Evolutionary conservation across 1,139 yeast species (phyloP).

Genomic region (Diutina pseudorugosa): DNA sequence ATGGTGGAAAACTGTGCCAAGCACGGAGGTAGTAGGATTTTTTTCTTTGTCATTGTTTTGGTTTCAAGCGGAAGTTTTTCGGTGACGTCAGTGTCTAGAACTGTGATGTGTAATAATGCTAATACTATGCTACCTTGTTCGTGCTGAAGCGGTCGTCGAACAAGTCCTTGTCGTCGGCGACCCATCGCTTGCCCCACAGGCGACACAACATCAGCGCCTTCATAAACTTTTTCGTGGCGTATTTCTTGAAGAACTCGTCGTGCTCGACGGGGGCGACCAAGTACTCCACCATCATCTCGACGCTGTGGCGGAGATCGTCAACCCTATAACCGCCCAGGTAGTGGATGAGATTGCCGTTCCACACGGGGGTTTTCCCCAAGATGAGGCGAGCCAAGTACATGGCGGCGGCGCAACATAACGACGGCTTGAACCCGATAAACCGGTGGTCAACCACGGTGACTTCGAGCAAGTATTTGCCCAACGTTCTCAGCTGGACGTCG

Average conservation of each 20-base stretch:
- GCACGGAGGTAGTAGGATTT: too few relatives aligned
- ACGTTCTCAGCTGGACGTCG: slow-evolving; percentile 83
- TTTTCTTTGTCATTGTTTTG: neutral
- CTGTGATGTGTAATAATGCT: neutral
- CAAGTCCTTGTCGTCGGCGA: slow-evolving; percentile 10
- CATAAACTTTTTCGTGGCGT: slow-evolving; percentile 84
- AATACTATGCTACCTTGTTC: slow-evolving; percentile 2
- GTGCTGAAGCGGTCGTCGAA: slow-evolving; percentile 2
- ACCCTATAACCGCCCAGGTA: slow-evolving; percentile 88
- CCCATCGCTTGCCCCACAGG: slow-evolving; percentile 73
- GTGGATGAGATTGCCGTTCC: slow-evolving; percentile 78
- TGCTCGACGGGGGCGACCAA: slow-evolving; percentile 77
- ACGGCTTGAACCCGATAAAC: slow-evolving; percentile 69
- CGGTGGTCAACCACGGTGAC: slow-evolving; percentile 71
- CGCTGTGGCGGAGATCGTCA: slow-evolving; percentile 57
- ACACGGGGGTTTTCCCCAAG: slow-evolving; percentile 55
- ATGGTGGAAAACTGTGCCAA: too few relatives aligned
- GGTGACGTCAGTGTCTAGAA: neutral
- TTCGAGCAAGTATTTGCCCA: slow-evolving; percentile 83
- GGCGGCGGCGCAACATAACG: slow-evolving; percentile 82
- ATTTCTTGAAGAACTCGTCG: slow-evolving; percentile 89
- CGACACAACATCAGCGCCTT: slow-evolving; percentile 82
- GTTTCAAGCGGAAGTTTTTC: neutral
- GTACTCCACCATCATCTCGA: slow-evolving; percentile 66
- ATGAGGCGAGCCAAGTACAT: slow-evolving; percentile 81